Evolutionary conservation across 73 alveolate species (phyloP), one percentile per base, ranked within the genome.

Genomic region (Uronychia setigera): DNA sequence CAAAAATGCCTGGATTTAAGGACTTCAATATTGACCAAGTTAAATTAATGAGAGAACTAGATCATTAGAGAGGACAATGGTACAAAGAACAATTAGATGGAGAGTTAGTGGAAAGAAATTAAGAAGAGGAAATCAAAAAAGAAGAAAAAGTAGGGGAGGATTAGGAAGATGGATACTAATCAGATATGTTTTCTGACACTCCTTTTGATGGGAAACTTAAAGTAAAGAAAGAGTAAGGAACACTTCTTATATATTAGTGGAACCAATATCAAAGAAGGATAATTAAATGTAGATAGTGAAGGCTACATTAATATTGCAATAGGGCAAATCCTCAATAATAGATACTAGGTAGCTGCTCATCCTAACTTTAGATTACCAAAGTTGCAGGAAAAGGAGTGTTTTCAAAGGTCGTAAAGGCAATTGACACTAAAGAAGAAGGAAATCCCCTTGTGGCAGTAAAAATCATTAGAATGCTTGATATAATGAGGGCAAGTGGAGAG

Each of bases 321-420:
- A 1, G 97, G 97, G 1, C 95, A 93, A 77, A 83, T 93, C 59
- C 88, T 93, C n/a, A 34, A 83, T 28, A 87, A 86, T 32, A 26
- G 29, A n/a, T 35, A n/a, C 25, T 26, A 19, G 26, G 14, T 26
- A 27, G n/a, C 33, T 31, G 26, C 30, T 1, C 76, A 26, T 32
- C 29, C 14, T 30, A 31, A 26, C 26, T 34, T 75, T 35, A 87
- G 86, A 86, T 93, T 11, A 33, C 67, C 27, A 58, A 91, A 0
- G 67, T 91, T 1, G 92, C 92, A 31, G 97, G 97, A 32, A 86
- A 78, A 79, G 97, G 97, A 58, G 97, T 93, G 46, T 93, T 90
- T 78, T 93, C 97, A 0, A 60, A 87, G 25, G 97, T 93, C 0
- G 95, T 93, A 0, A 85, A 87, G 74, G 97, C 95, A 1, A 57